A percentile compares a stretch with the other conserved stretches of the same genome.
These are phyloP conservation scores for Eruca vesicaria DNA, from an alignment of 441 rosid genomes.

Conservation along the genomic window DNA sequence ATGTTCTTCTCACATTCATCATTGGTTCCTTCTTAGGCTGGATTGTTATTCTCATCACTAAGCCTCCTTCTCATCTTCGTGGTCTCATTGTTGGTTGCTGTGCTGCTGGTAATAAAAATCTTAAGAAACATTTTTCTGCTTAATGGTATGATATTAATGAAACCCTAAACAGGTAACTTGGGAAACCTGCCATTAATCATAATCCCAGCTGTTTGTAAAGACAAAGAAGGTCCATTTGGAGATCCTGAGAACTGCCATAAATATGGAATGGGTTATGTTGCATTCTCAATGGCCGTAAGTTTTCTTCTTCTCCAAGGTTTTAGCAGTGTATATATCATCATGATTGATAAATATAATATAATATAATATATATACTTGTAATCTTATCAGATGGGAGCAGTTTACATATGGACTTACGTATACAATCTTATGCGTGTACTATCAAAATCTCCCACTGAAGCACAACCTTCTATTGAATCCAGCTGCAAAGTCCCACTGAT, in stretches of 20 bases:
- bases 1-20: constrained; percentile 62
- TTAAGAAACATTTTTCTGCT: not conserved
- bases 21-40: constrained; percentile 76
- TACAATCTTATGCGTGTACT: constrained; percentile 60
- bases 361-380: not conserved
- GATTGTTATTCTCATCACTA: constrained; percentile 55
- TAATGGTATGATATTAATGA: not conserved
- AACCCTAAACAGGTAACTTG: constrained; percentile 55
- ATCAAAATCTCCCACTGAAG: constrained; percentile 35
- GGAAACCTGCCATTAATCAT: constrained; percentile 76
- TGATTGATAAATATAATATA: not conserved
- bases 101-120: constrained; percentile 60
- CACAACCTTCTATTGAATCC: constrained; percentile 28
- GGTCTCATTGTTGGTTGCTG: constrained; percentile 76
- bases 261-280: constrained; percentile 67
- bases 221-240: constrained; percentile 79
- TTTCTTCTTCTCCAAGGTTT: not conserved
- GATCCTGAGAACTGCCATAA: constrained; percentile 55
- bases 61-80: constrained; percentile 58
- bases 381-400: constrained; percentile 57
- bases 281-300: constrained; percentile 87
- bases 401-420: constrained; percentile 79
- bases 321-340: not conserved
- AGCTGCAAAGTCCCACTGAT: constrained; percentile 51
- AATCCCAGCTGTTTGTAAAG: constrained; percentile 84